Percentiles rank a stretch among this genome's conserved stretches.
phyloP scores from a whole-genome alignment of 306 rosid genomes.

The Cicer chorassanicum region DNA sequence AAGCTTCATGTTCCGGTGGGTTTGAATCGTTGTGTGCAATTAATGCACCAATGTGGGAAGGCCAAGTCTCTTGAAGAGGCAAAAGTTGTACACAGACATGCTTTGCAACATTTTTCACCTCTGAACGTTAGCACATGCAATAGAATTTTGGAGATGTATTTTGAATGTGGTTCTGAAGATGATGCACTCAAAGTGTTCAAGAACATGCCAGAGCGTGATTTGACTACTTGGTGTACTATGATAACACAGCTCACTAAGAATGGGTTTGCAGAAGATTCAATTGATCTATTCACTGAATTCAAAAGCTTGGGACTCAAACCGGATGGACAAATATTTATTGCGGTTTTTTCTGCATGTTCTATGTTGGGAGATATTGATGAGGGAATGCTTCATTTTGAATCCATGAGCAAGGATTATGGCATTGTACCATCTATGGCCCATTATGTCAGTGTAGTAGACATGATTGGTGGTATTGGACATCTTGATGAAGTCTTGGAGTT shows the following conservation, averaged over 20 bases:
- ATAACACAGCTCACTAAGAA: constrained; percentile 12
- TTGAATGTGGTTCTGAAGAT: constrained; percentile 77
- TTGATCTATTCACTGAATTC: constrained; percentile 59
- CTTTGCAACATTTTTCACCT: constrained; percentile 55
- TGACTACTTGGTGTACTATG: constrained; percentile 30
- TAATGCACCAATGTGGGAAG: constrained; percentile 58
- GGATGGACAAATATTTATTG: constrained; percentile 68
- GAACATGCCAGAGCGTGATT: constrained; percentile 43
- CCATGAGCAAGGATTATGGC: constrained; percentile 70
- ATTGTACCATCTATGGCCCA: constrained; percentile 66
- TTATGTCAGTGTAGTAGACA: constrained; percentile 46
- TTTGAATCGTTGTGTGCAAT: constrained; percentile 25
- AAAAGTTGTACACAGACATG: constrained; percentile 56
- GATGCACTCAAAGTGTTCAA: constrained; percentile 64
- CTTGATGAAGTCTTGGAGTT: constrained; percentile 30
- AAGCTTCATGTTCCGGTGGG: constrained; percentile 19
- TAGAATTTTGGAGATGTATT: constrained; percentile 74
- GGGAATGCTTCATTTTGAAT: constrained; percentile 69
- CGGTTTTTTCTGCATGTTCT: constrained; percentile 70
- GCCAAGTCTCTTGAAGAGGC: constrained; percentile 69
- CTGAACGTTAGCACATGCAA: constrained; percentile 61
- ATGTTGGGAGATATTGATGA: constrained; percentile 65
- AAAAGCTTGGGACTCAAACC: constrained; percentile 69
- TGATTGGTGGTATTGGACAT: constrained; percentile 23
- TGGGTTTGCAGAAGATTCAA: constrained; percentile 29